These are phyloP conservation scores for Chondrus crispus DNA, from an alignment of 23 red algal genomes.

Conservation along the genomic window DNA sequence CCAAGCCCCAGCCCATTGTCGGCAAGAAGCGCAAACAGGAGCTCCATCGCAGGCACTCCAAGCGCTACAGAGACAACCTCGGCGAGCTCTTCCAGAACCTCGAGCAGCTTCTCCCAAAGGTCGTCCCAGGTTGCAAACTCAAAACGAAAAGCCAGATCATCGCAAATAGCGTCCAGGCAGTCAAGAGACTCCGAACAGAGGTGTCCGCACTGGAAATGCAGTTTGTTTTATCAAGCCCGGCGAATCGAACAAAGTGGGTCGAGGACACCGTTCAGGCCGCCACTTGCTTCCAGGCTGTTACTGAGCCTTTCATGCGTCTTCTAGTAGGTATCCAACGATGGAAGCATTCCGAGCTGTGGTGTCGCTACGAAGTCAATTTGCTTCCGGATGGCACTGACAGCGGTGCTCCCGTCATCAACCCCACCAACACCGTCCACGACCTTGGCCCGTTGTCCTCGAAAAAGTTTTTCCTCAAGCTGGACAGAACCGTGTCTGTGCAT, in stretches of 20 bases:
- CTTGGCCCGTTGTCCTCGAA: background rate
- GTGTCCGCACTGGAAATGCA: conserved; percentile 53
- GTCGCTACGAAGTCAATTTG: conserved; percentile 23
- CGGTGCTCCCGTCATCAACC: background rate
- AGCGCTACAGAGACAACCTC: conserved; percentile 64
- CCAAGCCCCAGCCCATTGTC: background rate
- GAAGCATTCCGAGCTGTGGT: conserved; percentile 73
- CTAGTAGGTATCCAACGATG: conserved; percentile 40
- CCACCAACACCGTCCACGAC: conserved; percentile 41
- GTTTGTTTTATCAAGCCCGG: conserved; percentile 46
- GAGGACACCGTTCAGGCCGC: conserved; percentile 30
- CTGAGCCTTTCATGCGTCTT: conserved; percentile 59
- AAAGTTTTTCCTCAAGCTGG: conserved; percentile 46
- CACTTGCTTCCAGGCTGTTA: conserved; percentile 15
- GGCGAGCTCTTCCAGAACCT: conserved; percentile 49
- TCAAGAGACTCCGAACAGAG: conserved; percentile 31
- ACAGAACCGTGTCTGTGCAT: conserved; percentile 1
- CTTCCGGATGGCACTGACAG: background rate
- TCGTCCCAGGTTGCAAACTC: conserved; percentile 50
- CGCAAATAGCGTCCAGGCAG: conserved; percentile 41
- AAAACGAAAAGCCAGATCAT: conserved; percentile 67
- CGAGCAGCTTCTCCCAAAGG: conserved; percentile 39
- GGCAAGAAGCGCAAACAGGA: conserved; percentile 63
- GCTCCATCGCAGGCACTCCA: conserved; percentile 66
- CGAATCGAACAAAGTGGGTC: conserved; percentile 65